Percentiles rank a stretch among this genome's conserved stretches.
Conservation (phyloP, 164 flowering plant species). For the Nymphaea thermarum region DNA sequence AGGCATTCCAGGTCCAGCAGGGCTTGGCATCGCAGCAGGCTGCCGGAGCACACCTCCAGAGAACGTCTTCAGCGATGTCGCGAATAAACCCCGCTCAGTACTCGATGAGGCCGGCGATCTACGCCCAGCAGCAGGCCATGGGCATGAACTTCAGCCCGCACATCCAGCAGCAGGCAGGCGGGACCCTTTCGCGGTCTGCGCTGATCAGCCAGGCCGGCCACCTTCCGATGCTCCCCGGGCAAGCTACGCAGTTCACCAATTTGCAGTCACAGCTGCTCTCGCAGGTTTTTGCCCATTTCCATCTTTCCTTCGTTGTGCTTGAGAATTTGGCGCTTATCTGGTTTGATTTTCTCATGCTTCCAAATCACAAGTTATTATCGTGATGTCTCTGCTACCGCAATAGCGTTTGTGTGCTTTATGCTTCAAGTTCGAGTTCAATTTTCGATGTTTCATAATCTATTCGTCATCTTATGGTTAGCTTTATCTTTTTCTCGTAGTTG, state of each 20-base stretch:
- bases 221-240: slow-evolving; percentile 51
- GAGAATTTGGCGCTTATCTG: no score
- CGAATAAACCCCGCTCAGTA: slow-evolving; percentile 29
- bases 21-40: slow-evolving; percentile 1
- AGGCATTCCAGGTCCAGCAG: slow-evolving; percentile 38
- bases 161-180: slow-evolving; percentile 29
- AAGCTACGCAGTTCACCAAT: slow-evolving; percentile 46
- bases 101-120: slow-evolving; percentile 8
- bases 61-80: slow-evolving; percentile 51
- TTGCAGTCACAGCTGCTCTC: slow-evolving; percentile 54
- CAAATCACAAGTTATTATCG: no score
- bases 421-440: no score
- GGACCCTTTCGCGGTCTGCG: slow-evolving; percentile 39
- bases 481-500: no score
- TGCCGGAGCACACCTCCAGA: slow-evolving; percentile 16
- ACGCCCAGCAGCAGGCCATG: slow-evolving; percentile 24
- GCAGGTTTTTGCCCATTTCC: slow-evolving; percentile 23
- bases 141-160: slow-evolving; percentile 37
- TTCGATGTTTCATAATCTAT: no score
- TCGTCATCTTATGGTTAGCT: no score
- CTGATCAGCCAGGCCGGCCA: slow-evolving; percentile 61
- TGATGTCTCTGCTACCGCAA: no score
- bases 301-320: no score
- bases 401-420: no score
- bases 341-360: no score